phyloP scores from a whole-genome alignment of 225 moss, liverwort and hornwort genomes.

The Pseudisothecium myosuroides region DNA sequence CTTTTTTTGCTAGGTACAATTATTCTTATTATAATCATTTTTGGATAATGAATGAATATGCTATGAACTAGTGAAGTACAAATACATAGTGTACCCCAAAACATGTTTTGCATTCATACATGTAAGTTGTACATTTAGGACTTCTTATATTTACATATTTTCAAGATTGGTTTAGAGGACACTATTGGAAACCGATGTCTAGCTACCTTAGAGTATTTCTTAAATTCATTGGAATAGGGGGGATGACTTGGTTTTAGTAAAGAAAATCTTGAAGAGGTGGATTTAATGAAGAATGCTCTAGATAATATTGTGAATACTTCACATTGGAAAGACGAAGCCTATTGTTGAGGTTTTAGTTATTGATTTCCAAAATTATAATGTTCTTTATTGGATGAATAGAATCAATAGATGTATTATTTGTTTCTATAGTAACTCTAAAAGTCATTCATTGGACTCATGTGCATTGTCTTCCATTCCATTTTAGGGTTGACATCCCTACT shows the following conservation, averaged over 20 bases:
- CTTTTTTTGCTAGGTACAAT: rapidly evolving
- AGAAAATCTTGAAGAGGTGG: too few species aligned
- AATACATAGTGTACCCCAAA: neutral
- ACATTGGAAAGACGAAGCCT: rapidly evolving
- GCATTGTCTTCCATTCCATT: rapidly evolving
- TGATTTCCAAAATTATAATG: too few species aligned
- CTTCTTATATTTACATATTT: neutral
- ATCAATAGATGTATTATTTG: rapidly evolving
- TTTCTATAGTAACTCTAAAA: neutral
- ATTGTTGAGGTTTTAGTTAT: neutral
- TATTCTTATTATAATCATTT: neutral
- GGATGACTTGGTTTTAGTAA: neutral
- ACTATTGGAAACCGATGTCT: rapidly evolving
- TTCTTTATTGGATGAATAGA: neutral
- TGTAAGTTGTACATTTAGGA: neutral
- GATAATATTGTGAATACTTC: neutral
- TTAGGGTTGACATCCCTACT: rapidly evolving
- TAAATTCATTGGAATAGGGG: rapidly evolving
- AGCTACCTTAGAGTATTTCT: neutral
- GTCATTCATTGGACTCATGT: rapidly evolving
- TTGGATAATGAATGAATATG: neutral
- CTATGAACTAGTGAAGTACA: neutral
- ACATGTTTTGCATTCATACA: neutral
- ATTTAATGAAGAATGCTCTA: neutral
- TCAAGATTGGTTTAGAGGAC: neutral